Conservation (phyloP, 2,329 filamentous ascomycete genomes). For the Gaeumannomyces sp. region DNA sequence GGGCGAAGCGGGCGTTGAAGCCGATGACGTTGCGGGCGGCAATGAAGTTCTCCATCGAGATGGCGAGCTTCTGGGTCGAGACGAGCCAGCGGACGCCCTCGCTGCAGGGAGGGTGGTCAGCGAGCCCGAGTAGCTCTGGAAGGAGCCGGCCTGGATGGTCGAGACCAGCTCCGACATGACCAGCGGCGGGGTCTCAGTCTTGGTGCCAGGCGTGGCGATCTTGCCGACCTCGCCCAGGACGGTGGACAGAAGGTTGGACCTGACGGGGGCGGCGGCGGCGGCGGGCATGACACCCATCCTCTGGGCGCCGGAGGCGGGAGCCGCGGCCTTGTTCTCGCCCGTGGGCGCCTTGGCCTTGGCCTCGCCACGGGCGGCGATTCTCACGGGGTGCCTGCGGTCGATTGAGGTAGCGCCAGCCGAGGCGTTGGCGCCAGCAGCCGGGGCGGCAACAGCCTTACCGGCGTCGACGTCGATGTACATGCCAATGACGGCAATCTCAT, state of each 20-base stretch:
- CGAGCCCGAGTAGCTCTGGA: slow-evolving; percentile 40
- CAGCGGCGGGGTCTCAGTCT: slow-evolving; percentile 33
- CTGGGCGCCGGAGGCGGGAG: background rate
- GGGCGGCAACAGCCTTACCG: slow-evolving; percentile 16
- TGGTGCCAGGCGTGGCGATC: slow-evolving; percentile 36
- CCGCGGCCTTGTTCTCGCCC: background rate
- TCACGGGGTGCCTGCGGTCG: slow-evolving; percentile 5
- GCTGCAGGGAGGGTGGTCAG: slow-evolving; percentile 43
- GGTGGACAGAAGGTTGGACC: slow-evolving; percentile 38
- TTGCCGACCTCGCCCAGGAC: slow-evolving; percentile 35
- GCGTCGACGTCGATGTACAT: slow-evolving; percentile 35
- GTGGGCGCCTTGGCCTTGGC: slow-evolving; percentile 27
- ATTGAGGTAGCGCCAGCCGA: slow-evolving; percentile 10
- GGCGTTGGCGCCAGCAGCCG: slow-evolving; percentile 13
- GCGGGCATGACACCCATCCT: slow-evolving; percentile 33
- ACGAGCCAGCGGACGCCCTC: slow-evolving; percentile 44
- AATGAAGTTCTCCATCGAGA: slow-evolving; percentile 32
- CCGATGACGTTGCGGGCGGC: slow-evolving; percentile 36
- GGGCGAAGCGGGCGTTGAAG: slow-evolving; percentile 41
- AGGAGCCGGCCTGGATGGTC: slow-evolving; percentile 28
- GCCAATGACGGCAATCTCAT: slow-evolving; percentile 37
- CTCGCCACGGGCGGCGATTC: slow-evolving; percentile 6
- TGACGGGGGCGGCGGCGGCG: slow-evolving; percentile 30
- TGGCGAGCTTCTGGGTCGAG: slow-evolving; percentile 32
- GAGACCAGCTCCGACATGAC: slow-evolving; percentile 37